phyloP scores from a whole-genome alignment of 2,329 filamentous ascomycete species.

The Neophaeococcomyces mojaviensis region DNA sequence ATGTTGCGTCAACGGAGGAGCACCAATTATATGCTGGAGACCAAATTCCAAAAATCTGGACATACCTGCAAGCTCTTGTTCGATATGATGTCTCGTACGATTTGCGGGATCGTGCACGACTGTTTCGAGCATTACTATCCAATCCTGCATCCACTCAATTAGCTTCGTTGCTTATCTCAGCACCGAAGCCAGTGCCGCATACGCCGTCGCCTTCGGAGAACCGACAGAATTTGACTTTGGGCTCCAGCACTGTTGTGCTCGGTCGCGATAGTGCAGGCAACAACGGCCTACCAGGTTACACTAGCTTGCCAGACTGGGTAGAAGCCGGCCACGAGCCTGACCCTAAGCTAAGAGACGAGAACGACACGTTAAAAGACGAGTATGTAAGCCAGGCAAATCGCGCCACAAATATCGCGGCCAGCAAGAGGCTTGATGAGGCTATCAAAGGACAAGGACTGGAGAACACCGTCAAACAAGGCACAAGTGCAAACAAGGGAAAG shows the following conservation, averaged over 20 bases:
- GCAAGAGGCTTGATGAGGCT: conserved; percentile 36
- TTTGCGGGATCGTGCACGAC: conserved; percentile 78
- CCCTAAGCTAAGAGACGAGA: conserved; percentile 59
- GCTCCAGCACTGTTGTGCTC: conserved; percentile 77
- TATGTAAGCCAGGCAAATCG: conserved; percentile 28
- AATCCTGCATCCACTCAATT: conserved; percentile 70
- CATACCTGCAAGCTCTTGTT: conserved; percentile 74
- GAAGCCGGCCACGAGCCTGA: conserved; percentile 72
- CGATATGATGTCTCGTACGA: conserved; percentile 95
- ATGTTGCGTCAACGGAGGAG: conserved; percentile 22
- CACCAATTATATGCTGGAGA: conserved; percentile 45
- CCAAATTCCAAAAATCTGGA: conserved; percentile 70
- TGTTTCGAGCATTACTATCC: conserved; percentile 77
- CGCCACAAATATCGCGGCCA: conserved; percentile 30
- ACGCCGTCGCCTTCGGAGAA: conserved; percentile 82
- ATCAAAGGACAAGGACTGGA: conserved; percentile 34
- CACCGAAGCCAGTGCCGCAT: conserved; percentile 88
- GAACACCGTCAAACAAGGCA: conserved; percentile 20
- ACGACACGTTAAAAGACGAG: conserved; percentile 27
- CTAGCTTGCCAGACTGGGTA: conserved; percentile 77
- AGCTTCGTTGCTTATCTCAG: conserved; percentile 80
- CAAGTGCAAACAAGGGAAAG: conserved; percentile 53
- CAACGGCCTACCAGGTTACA: conserved; percentile 71
- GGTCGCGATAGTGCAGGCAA: conserved; percentile 62
- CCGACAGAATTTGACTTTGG: conserved; percentile 68